Evolutionary conservation across 2,329 filamentous ascomycete genomes (phyloP).

Genomic region (Epichloe amarillans): DNA sequence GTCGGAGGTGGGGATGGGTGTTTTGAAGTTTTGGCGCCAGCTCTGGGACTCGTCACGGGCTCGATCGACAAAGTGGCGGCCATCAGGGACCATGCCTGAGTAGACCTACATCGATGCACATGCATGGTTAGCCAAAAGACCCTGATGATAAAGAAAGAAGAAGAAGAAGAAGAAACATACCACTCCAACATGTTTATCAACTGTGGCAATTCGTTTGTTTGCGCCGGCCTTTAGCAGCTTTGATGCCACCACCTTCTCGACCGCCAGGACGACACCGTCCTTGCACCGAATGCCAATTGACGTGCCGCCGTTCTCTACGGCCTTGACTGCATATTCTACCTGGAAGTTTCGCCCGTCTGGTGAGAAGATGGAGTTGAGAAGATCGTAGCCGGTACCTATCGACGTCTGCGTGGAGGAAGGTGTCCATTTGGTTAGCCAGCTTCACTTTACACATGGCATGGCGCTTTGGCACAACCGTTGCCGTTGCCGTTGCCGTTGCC

Average conservation of each 20-base stretch:
- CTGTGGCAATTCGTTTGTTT: constrained; percentile 92
- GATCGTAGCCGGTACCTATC: constrained; percentile 98
- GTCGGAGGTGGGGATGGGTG: constrained; percentile 76
- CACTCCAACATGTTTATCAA: constrained; percentile 86
- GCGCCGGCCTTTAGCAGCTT: constrained; percentile 90
- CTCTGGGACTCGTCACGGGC: constrained; percentile 84
- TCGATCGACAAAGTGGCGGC: constrained; percentile 85
- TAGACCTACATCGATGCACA: constrained; percentile 53
- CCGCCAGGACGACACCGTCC: constrained; percentile 87
- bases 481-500: not conserved
- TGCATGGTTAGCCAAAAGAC: not conserved
- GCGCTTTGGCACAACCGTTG: not conserved
- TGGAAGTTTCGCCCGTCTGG: constrained; percentile 98
- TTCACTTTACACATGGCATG: not conserved
- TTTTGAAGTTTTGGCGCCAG: constrained; percentile 92
- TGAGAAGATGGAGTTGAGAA: constrained; percentile 98
- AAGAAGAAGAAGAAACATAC: constrained; percentile 39
- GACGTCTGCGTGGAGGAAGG: constrained; percentile 58
- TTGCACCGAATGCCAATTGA: constrained; percentile 94
- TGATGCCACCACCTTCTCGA: constrained; percentile 92
- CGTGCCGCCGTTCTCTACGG: constrained; percentile 94
- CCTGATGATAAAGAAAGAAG: no score
- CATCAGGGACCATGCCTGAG: constrained; percentile 87
- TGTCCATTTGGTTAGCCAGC: constrained; percentile 1
- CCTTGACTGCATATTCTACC: constrained; percentile 97